A percentile compares a stretch with the other conserved stretches of the same genome.
Evolutionary conservation across 352 stramenopile species (phyloP).

Genomic region (Globisporangium nunn): DNA sequence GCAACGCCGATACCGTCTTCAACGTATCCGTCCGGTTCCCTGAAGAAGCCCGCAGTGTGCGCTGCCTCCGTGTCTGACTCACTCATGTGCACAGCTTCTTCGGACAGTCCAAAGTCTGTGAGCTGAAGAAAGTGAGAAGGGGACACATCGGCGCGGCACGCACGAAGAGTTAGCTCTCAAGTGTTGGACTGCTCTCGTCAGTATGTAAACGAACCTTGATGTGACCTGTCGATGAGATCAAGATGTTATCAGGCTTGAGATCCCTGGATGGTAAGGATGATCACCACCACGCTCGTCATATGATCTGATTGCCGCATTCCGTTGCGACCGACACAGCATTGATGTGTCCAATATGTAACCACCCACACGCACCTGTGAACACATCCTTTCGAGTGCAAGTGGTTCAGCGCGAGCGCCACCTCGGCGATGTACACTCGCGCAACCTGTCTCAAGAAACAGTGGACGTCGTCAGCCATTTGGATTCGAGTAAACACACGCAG

Average conservation of each 20-base stretch:
- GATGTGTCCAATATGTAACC: too few relatives aligned
- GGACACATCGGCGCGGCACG: not conserved
- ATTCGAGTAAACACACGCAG: not conserved
- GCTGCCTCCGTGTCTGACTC: constrained; percentile 27
- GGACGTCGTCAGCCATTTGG: not conserved
- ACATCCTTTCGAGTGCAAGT: constrained; percentile 78
- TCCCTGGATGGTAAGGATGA: constrained; percentile 31
- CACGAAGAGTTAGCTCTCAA: not conserved
- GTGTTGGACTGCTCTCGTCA: not conserved
- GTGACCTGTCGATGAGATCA: constrained; percentile 82
- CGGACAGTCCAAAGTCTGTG: constrained; percentile 82
- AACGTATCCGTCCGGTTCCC: constrained; percentile 12
- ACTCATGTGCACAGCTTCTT: constrained; percentile 59
- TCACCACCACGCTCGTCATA: not conserved
- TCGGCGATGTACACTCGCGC: constrained; percentile 85
- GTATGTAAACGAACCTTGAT: constrained; percentile 55
- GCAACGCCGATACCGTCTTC: constrained; percentile 3
- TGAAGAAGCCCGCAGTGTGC: constrained; percentile 12
- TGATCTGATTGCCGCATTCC: not conserved
- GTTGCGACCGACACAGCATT: not conserved
- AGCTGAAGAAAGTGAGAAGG: constrained; percentile 28
- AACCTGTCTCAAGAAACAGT: constrained; percentile 29
- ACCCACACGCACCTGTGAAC: constrained; percentile 53
- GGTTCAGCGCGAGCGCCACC: constrained; percentile 80
- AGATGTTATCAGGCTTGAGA: constrained; percentile 88